A percentile compares a stretch with the other conserved stretches of the same genome.
phyloP scores from a whole-genome alignment of 345 rosid genomes.

The Isatis tinctoria region DNA sequence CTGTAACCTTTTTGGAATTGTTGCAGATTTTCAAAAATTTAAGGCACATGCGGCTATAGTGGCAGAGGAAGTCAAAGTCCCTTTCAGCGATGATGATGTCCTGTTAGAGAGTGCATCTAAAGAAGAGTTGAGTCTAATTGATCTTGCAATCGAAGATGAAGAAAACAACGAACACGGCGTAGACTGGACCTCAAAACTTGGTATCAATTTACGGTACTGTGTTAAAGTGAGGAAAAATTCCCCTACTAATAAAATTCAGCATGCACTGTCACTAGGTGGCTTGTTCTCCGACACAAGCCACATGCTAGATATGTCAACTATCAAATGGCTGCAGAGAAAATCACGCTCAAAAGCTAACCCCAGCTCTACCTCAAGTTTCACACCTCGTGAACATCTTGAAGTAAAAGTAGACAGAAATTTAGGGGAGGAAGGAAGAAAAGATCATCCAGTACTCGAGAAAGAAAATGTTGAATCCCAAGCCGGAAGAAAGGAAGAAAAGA shows the following conservation, averaged over 20 bases:
- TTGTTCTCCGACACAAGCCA: slow-evolving; percentile 50
- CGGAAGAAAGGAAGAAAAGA: slow-evolving; percentile 43
- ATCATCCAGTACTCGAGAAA: slow-evolving; percentile 74
- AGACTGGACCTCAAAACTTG: slow-evolving; percentile 91
- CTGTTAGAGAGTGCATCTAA: slow-evolving; percentile 56
- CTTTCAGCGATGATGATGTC: slow-evolving; percentile 64
- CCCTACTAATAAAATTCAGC: slow-evolving; percentile 62
- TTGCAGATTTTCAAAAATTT: slow-evolving; percentile 85
- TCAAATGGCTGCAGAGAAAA: slow-evolving; percentile 73
- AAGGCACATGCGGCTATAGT: slow-evolving; percentile 77
- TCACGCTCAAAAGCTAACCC: slow-evolving; percentile 64
- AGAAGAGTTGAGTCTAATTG: slow-evolving; percentile 76
- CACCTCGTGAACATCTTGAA: slow-evolving; percentile 39
- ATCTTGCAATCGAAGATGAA: slow-evolving; percentile 75
- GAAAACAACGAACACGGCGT: slow-evolving; percentile 47
- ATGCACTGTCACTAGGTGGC: slow-evolving; percentile 71
- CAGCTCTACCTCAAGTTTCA: slow-evolving; percentile 29
- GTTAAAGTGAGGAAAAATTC: slow-evolving; percentile 77
- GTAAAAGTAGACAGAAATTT: slow-evolving; percentile 26
- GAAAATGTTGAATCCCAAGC: slow-evolving; percentile 40
- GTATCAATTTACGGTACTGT: slow-evolving; percentile 71
- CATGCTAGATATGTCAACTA: slow-evolving; percentile 39
- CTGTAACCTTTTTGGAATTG: slow-evolving; percentile 10
- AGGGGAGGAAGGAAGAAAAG: slow-evolving; percentile 39
- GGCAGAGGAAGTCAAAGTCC: slow-evolving; percentile 62